A percentile compares a stretch with the other conserved stretches of the same genome.
Conservation (phyloP, 2,329 filamentous ascomycete species). For the Pezicula neosporulosa region DNA sequence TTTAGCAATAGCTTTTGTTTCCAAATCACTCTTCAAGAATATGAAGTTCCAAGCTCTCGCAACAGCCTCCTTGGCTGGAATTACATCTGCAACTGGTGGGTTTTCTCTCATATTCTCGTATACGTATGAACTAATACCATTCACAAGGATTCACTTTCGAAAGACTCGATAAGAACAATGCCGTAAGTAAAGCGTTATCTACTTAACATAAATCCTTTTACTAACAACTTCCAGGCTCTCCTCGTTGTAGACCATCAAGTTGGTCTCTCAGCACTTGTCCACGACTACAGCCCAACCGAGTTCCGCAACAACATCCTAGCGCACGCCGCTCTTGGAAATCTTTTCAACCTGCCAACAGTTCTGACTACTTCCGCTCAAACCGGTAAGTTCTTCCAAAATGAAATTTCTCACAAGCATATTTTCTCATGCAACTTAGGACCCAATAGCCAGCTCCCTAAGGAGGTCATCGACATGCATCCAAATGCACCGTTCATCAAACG, state of each 20-base stretch:
- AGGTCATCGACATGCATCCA: slow-evolving; percentile 65
- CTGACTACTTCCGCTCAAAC: slow-evolving; percentile 66
- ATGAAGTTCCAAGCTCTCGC: slow-evolving; percentile 6
- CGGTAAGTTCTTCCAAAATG: slow-evolving; percentile 25
- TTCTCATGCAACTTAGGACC: slow-evolving; percentile 43
- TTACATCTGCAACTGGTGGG: neutral
- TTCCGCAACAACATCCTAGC: slow-evolving; percentile 67
- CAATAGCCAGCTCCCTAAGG: slow-evolving; percentile 68
- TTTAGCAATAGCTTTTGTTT: neutral
- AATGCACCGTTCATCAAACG: slow-evolving; percentile 62
- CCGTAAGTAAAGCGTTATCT: slow-evolving; percentile 15
- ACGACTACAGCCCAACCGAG: slow-evolving; percentile 63
- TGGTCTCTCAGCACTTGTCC: slow-evolving; percentile 54
- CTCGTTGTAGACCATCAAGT: slow-evolving; percentile 58
- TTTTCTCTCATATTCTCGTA: neutral
- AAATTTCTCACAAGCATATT: neutral
- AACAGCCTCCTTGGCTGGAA: neutral
- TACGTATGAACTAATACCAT: neutral
- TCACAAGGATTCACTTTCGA: slow-evolving; percentile 24
- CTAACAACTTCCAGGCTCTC: slow-evolving; percentile 37
- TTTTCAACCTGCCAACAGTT: slow-evolving; percentile 66
- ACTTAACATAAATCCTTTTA: neutral
- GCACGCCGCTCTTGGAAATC: slow-evolving; percentile 61
- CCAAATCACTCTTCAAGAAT: neutral
- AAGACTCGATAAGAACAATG: slow-evolving; percentile 31